phyloP scores from a whole-genome alignment of 2,329 filamentous ascomycete genomes.

The Calonectria naviculata region DNA sequence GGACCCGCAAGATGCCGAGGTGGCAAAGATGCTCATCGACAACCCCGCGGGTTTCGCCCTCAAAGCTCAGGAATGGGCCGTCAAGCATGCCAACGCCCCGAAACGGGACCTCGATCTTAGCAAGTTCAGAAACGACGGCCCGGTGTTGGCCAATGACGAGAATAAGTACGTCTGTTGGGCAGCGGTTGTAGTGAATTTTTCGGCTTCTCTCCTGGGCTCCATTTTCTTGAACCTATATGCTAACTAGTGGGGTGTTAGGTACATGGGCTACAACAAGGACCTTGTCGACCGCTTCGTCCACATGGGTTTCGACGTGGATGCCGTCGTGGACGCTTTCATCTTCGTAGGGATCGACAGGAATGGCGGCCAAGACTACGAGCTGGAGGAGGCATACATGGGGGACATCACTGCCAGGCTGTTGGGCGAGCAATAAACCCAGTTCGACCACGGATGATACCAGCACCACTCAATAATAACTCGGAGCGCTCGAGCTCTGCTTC shows the following conservation, averaged over 20 bases:
- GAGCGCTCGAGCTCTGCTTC: background rate
- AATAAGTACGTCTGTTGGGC: constrained; percentile 42
- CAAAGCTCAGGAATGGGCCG: constrained; percentile 91
- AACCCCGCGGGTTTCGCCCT: constrained; percentile 82
- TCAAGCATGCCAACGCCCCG: constrained; percentile 83
- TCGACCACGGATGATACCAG: background rate
- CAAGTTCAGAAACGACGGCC: constrained; percentile 62
- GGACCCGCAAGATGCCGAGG: constrained; percentile 96
- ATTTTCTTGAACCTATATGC: background rate
- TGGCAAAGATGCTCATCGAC: constrained; percentile 88
- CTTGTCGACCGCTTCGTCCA: constrained; percentile 85
- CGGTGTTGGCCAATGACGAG: constrained; percentile 25
- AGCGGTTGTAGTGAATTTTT: background rate
- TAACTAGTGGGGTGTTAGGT: constrained; percentile 59
- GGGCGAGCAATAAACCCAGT: constrained; percentile 71
- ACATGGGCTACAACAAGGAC: constrained; percentile 87
- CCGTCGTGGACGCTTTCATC: constrained; percentile 87
- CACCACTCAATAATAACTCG: background rate
- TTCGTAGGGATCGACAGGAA: constrained; percentile 85
- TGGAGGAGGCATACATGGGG: constrained; percentile 92
- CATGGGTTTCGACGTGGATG: constrained; percentile 92
- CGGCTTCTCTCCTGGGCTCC: background rate
- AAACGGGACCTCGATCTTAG: constrained; percentile 49
- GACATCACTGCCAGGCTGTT: constrained; percentile 89
- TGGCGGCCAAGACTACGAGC: constrained; percentile 81